Evolutionary conservation across 345 rosid species (phyloP), one percentile per base, ranked within the genome.

Genomic region (Toxicodendron radicans): DNA sequence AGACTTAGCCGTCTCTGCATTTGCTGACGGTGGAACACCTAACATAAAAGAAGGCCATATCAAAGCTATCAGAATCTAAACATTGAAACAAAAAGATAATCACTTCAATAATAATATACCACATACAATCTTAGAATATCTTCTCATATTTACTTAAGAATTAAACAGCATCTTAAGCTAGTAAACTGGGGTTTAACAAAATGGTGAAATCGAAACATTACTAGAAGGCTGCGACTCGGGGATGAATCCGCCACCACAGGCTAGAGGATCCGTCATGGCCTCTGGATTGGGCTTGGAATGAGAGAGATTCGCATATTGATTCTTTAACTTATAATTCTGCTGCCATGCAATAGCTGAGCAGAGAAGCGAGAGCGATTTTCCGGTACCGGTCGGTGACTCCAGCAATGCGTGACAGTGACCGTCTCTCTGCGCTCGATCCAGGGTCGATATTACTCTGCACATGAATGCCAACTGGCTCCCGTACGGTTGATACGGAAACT

Each of bases 381-480:
- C 99, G 1, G 99, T 95, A 2, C 99, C 99, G 4, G 99, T 95
- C 0, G 99, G 99, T 0, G 97, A 95, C 80, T 95, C 99, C 62
- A 95, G 98, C 80, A 95, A 66, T 3, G 98, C 98, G 75, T 91
- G 96, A 74, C 92, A 91, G 71, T 76, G 96, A 48, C 98, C 99
- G 2, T 93, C 98, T 68, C 88, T 85, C 64, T 74, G 88, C 23
- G 98, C 94, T 53, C 99, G 97, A 75, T 95, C 98, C 0, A 95
- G 93, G 33, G 99, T 91, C 72, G 92, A 86, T 38, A 92, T 91
- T 78, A 95, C 97, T 46, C 98, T 86, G 57, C 91, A 89, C 99
- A 95, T 93, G 90, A 90, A 95, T 16, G 96, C 92, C 17, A 92
- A 91, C 89, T 95, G 99, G 53, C 98, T 68, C 2, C 99, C 99